phyloP scores from a whole-genome alignment of 2,329 filamentous ascomycete species.

The Colletotrichum godetiae region DNA sequence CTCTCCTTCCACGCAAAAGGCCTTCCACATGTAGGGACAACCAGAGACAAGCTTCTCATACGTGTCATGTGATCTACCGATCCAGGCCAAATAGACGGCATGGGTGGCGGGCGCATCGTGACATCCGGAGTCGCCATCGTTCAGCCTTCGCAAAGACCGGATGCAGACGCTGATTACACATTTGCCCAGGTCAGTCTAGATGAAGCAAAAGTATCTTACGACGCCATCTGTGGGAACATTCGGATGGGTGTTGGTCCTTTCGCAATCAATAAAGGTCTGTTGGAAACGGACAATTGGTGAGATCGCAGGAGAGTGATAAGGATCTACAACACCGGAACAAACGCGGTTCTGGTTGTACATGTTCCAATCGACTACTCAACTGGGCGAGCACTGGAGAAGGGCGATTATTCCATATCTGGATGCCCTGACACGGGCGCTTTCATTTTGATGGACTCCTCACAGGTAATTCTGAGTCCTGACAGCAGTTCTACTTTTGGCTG shows the following conservation, averaged over 20 bases:
- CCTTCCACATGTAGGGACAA: background rate
- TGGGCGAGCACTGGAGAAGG: background rate
- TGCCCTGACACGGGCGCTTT: no score
- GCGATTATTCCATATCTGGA: background rate
- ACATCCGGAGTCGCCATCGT: background rate
- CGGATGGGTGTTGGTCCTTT: background rate
- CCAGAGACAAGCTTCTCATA: background rate
- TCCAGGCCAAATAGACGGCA: background rate
- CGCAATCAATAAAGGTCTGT: background rate
- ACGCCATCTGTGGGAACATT: background rate
- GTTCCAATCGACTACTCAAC: background rate
- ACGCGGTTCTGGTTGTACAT: background rate
- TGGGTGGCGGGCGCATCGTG: background rate
- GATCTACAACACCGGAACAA: background rate
- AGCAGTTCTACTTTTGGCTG: no score
- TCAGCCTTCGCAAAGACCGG: background rate
- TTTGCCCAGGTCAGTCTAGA: background rate
- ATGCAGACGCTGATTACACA: background rate
- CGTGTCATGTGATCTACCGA: background rate
- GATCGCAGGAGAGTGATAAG: background rate
- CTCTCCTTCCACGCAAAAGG: background rate
- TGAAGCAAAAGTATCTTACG: background rate
- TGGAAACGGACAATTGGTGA: background rate
- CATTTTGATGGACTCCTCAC: no score
- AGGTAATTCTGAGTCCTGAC: no score